Percentiles rank a stretch among this genome's conserved stretches.
These are phyloP conservation scores for Rhododendron molle DNA, from an alignment of 148 eudicot genomes.

Conservation along the genomic window DNA sequence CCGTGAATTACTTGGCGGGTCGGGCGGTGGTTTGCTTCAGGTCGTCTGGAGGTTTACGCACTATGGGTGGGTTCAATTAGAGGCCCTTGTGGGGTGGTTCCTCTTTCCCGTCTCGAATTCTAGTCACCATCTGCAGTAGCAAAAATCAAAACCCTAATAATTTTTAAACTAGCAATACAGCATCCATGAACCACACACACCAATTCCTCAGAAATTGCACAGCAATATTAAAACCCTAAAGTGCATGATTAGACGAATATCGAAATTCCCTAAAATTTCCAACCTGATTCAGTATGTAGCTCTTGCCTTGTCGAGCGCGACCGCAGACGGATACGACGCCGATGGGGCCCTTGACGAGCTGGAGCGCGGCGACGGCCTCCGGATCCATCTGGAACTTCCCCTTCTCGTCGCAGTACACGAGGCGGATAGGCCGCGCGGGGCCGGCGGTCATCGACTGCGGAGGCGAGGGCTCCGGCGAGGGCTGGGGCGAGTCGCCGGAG, in stretches of 20 bases:
- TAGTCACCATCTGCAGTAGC: background rate
- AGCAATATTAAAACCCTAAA: slow-evolving; percentile 8
- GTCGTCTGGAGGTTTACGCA: background rate
- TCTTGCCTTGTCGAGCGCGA: slow-evolving; percentile 98
- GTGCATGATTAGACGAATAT: background rate
- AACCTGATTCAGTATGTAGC: slow-evolving; percentile 87
- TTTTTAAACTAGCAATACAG: background rate
- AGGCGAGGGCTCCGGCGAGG: slow-evolving; percentile 32
- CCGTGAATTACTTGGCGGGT: no score
- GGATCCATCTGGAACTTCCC: slow-evolving; percentile 91
- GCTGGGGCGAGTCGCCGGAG: slow-evolving; percentile 36
- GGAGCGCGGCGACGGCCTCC: slow-evolving; percentile 82
- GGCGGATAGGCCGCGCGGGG: slow-evolving; percentile 73
- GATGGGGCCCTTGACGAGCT: slow-evolving; percentile 78
- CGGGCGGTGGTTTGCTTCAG: background rate
- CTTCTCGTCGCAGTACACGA: slow-evolving; percentile 82
- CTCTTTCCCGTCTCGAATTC: background rate
- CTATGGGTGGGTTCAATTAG: background rate
- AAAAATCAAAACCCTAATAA: background rate
- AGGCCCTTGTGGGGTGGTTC: background rate
- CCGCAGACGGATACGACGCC: slow-evolving; percentile 97
- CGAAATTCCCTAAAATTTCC: background rate
- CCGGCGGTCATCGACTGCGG: slow-evolving; percentile 31
- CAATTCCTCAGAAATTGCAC: background rate
- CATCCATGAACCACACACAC: background rate